These are phyloP conservation scores for Tripterygium wilfordii DNA, from an alignment of 177 flowering plant genomes.

Conservation along the genomic window DNA sequence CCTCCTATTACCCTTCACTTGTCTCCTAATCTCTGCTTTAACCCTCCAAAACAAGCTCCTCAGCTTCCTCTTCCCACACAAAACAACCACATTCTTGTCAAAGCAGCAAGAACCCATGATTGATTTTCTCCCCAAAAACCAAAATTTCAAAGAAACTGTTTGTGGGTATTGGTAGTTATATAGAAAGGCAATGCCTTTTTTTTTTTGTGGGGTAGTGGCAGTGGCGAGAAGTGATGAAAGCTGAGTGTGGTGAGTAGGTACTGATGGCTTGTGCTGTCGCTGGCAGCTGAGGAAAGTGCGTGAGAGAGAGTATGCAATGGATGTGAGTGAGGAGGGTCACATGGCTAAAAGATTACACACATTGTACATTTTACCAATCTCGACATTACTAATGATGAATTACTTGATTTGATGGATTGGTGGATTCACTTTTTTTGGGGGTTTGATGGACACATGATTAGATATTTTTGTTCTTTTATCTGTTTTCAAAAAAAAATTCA, in stretches of 20 bases:
- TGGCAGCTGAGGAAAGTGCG: no score
- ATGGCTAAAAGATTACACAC: background rate
- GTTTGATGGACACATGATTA: slow-evolving; percentile 6
- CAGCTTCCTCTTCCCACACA: slow-evolving; percentile 27
- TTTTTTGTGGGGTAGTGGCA: no score
- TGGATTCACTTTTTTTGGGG: background rate
- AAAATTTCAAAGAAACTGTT: background rate
- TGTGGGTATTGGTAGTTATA: background rate
- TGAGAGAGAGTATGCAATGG: no score
- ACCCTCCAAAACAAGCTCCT: slow-evolving; percentile 31
- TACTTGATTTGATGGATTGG: background rate
- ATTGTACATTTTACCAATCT: background rate
- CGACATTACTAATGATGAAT: background rate
- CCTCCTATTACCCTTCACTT: slow-evolving; percentile 5
- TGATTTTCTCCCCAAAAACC: background rate
- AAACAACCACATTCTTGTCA: slow-evolving; percentile 11
- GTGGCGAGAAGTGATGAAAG: no score
- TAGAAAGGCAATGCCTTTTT: no score
- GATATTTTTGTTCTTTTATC: background rate
- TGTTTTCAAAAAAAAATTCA: background rate
- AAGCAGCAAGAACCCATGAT: slow-evolving; percentile 8
- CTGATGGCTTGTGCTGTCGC: no score
- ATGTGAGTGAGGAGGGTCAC: no score
- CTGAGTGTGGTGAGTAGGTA: no score
- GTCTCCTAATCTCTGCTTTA: slow-evolving; percentile 24